Base-by-base conservation (phyloP, 805 yeast species). In the Clavispora santaluciae region DNA sequence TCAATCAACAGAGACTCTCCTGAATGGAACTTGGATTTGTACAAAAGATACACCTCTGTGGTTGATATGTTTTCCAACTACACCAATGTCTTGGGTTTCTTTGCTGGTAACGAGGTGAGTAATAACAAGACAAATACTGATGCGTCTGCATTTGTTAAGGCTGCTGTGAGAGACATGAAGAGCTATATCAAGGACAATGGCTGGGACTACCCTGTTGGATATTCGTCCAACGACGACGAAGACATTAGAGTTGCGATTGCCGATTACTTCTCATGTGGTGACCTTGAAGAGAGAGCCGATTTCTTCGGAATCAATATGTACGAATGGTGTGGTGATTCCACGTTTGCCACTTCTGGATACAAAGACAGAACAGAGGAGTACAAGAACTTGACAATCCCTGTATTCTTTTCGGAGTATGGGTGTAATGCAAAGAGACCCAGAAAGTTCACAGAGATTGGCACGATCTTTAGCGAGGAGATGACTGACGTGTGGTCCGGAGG, bases 31-130 rank as follows among this genome's bases (percentile, higher is more conserved):
- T 65, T 78, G 36, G 78, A 72, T 22, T 72, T 88, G 41, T 85
- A 77, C 66, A 68, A 78, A 43, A 78, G 97, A 61, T 91, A 91
- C 70, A 81, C 84, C 36, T 65, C 73, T 21, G 96, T 91, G 25
- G 79, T 93, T 42, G 97, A 93, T 63, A 68, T 75, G 51, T 78
- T 93, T 70, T 78, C 80, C 44, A 71, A 76, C 53, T 91, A 90
- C 67, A 66, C 82, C 36, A 91, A 91, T 65, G 77, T 87, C 15
- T 72, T 91, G 48, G 99, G 98, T 2, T 90, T 87, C 75, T 90
- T 91, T 66, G 98, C 98, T 22, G 99, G 98, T 46, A 93, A 93
- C 66, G 99, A 91, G 74, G 98, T 93, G 40, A 79, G 91, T 45
- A 91, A 90, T 64, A 88, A 86, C 57, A 67, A 65, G 33, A 68